phyloP scores from a whole-genome alignment of 2,329 filamentous ascomycete species.

The Phialophora chinensis region DNA sequence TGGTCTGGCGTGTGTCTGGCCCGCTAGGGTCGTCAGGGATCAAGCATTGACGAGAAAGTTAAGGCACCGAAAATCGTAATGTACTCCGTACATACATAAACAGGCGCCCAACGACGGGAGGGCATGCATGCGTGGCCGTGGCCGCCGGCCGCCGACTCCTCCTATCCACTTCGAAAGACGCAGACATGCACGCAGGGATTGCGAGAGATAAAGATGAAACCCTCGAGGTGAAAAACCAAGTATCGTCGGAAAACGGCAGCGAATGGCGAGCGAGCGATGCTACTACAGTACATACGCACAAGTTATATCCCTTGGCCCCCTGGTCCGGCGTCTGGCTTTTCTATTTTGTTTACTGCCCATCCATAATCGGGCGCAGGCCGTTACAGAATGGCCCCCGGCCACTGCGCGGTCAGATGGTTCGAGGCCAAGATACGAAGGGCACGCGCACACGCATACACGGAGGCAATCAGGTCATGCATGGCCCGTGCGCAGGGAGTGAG shows the following conservation, averaged over 20 bases:
- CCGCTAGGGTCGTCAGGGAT: neutral
- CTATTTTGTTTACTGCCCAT: neutral
- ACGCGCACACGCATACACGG: neutral
- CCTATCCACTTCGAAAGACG: neutral
- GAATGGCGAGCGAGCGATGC: neutral
- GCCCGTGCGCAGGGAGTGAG: neutral
- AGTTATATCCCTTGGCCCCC: neutral
- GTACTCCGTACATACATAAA: too few species aligned
- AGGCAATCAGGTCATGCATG: neutral
- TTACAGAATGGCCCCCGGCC: slow-evolving; percentile 1
- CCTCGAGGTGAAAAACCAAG: neutral
- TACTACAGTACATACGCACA: neutral
- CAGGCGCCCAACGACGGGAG: too few species aligned
- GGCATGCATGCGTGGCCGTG: neutral
- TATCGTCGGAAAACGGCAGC: neutral
- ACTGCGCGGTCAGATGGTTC: slow-evolving; percentile 2
- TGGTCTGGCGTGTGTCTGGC: too few species aligned
- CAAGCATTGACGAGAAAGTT: neutral
- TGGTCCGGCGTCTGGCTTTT: neutral
- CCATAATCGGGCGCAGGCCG: too few species aligned
- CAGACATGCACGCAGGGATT: neutral
- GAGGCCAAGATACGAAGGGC: neutral
- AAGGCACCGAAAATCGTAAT: too few species aligned
- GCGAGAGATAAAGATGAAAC: neutral
- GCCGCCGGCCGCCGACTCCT: too few species aligned